A percentile compares a stretch with the other conserved stretches of the same genome.
Conservation (phyloP, 2,329 filamentous ascomycete species). For the Colletotrichum theobromicola region DNA sequence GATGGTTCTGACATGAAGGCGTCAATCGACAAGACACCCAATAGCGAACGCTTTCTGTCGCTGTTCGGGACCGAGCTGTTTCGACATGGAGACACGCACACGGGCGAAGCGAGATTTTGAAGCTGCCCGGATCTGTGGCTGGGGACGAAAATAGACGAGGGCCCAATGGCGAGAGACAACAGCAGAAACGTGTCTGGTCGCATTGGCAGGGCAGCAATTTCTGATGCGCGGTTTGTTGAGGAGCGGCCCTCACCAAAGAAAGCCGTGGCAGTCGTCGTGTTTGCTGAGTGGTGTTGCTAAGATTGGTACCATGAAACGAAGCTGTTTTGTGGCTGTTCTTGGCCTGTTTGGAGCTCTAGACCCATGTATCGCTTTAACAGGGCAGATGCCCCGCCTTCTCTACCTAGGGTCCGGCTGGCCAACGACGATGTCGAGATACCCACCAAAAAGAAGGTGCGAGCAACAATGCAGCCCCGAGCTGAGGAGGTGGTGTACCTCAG, state of each 20-base stretch:
- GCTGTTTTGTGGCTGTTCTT: slow-evolving; percentile 1
- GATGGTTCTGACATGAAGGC: neutral
- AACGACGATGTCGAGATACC: neutral
- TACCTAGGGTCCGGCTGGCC: neutral
- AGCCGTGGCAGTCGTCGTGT: neutral
- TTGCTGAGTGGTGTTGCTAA: slow-evolving; percentile 7
- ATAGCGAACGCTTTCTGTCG: neutral
- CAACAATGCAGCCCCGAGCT: neutral
- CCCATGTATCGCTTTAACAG: slow-evolving; percentile 14
- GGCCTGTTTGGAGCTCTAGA: slow-evolving; percentile 1
- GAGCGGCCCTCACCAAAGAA: slow-evolving; percentile 14
- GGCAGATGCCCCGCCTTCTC: slow-evolving; percentile 8
- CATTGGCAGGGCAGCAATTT: slow-evolving; percentile 10
- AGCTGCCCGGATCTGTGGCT: neutral
- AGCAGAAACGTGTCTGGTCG: slow-evolving; percentile 14
- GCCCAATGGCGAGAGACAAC: slow-evolving; percentile 9
- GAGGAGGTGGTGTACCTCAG: neutral
- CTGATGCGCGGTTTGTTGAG: slow-evolving; percentile 19
- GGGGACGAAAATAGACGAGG: neutral
- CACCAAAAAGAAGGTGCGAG: slow-evolving; percentile 17
- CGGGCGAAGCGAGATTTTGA: neutral
- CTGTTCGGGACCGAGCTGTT: neutral
- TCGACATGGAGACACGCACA: neutral
- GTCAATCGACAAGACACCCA: neutral
- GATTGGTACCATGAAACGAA: slow-evolving; percentile 4